Evolutionary conservation across 495 filamentous ascomycete species (phyloP).

Genomic region (Lasiosphaeria hispida): DNA sequence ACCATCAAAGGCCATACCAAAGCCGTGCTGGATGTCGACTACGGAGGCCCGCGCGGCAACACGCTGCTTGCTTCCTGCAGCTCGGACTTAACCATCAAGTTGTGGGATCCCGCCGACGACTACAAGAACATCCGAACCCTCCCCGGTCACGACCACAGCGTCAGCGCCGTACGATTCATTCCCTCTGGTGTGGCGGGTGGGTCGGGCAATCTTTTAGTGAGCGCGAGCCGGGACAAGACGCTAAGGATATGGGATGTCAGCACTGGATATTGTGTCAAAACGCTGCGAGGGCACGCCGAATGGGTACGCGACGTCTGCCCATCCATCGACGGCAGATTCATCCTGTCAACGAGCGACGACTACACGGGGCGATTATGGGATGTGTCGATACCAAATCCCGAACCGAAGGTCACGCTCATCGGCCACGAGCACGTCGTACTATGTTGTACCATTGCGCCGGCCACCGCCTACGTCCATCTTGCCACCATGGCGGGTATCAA

Average conservation of each 20-base stretch:
- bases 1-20: conserved; percentile 95
- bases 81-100: conserved; percentile 87
- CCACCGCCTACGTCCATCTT: conserved; percentile 72
- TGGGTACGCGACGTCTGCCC: conserved; percentile 88
- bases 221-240: conserved; percentile 77
- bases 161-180: conserved; percentile 85
- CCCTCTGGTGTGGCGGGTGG: conserved; percentile 70
- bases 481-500: conserved; percentile 80
- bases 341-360: conserved; percentile 81
- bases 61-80: conserved; percentile 88
- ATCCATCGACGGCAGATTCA: conserved; percentile 76
- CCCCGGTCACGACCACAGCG: conserved; percentile 88
- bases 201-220: conserved; percentile 76
- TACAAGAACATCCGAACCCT: conserved; percentile 96
- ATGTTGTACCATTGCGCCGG: conserved; percentile 85
- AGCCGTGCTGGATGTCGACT: conserved; percentile 85
- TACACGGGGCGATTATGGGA: conserved; percentile 85
- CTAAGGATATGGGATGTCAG: conserved; percentile 89
- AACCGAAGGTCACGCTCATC: conserved; percentile 75
- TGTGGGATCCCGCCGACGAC: conserved; percentile 92
- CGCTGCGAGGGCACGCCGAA: conserved; percentile 74
- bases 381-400: conserved; percentile 61
- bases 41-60: conserved; percentile 80
- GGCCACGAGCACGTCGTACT: conserved; percentile 90
- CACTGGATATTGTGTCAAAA: conserved; percentile 89